Percentiles rank a stretch among this genome's conserved stretches.
These are phyloP conservation scores for Tylopilus sp. DNA, from an alignment of 1,284 basidiomycete genomes.

Conservation along the genomic window DNA sequence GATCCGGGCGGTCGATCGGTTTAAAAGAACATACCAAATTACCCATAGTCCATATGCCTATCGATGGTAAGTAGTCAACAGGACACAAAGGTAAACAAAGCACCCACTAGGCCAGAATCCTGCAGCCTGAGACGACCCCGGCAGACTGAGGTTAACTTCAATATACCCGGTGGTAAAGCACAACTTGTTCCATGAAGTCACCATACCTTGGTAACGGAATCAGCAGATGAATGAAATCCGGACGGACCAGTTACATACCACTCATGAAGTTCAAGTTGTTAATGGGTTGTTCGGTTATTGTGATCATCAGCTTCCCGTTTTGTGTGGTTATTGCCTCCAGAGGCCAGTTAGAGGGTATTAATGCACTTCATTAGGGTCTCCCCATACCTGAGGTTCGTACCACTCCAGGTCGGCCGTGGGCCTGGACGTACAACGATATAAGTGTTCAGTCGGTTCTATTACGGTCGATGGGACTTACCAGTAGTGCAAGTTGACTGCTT, in stretches of 20 bases:
- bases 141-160: conserved; percentile 76
- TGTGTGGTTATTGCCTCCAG: conserved; percentile 60
- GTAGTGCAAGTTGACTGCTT: conserved; percentile 68
- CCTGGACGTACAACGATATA: conserved; percentile 37
- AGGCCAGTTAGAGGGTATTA: conserved; percentile 1
- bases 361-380: neutral
- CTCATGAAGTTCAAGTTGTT: conserved; percentile 79
- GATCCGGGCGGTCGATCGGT: neutral
- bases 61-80: conserved; percentile 10
- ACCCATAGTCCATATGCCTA: conserved; percentile 78
- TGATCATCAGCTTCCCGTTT: conserved; percentile 75
- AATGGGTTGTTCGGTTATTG: conserved; percentile 55
- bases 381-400: conserved; percentile 69
- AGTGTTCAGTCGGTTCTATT: conserved; percentile 1
- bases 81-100: neutral
- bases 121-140: conserved; percentile 65
- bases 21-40: conserved; percentile 51
- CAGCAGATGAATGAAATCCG: conserved; percentile 1
- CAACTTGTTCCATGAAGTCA: conserved; percentile 85
- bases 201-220: conserved; percentile 50
- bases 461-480: conserved; percentile 42
- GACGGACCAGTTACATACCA: conserved; percentile 43
- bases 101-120: conserved; percentile 70
- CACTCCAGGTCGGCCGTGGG: conserved; percentile 82
- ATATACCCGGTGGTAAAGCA: conserved; percentile 94